These are phyloP conservation scores for Cutaneotrichosporon sp. DNA, from an alignment of 1,284 basidiomycete genomes.

Conservation along the genomic window DNA sequence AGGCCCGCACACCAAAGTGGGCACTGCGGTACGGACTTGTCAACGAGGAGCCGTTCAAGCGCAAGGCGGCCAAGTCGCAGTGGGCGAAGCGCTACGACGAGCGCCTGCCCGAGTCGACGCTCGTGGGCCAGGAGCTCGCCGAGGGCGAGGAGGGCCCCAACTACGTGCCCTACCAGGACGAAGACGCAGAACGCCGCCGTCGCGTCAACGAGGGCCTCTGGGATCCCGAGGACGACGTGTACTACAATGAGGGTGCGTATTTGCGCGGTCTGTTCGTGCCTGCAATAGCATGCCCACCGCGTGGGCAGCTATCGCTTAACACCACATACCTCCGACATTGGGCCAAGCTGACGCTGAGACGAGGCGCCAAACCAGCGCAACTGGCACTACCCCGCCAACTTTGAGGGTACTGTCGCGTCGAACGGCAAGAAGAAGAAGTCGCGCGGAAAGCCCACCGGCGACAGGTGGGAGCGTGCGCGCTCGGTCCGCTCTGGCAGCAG, in stretches of 20 bases:
- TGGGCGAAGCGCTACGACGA: conserved; percentile 85
- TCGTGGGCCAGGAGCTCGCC: conserved; percentile 66
- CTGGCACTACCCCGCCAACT: conserved; percentile 51
- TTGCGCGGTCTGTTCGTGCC: no score
- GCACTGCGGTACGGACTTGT: conserved; percentile 75
- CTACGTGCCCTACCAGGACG: conserved; percentile 38
- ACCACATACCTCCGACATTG: no score
- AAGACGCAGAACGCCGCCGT: conserved; percentile 23
- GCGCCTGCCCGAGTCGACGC: conserved; percentile 65
- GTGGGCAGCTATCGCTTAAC: no score
- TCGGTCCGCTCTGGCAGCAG: conserved; percentile 16
- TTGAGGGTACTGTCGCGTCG: conserved; percentile 43
- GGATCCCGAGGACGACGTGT: conserved; percentile 44
- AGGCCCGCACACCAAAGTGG: conserved; percentile 89
- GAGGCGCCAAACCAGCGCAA: conserved; percentile 47
- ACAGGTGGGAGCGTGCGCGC: conserved; percentile 38
- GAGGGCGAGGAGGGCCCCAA: conserved; percentile 62
- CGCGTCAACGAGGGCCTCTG: conserved; percentile 37
- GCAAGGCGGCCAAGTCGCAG: conserved; percentile 70
- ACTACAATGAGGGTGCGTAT: conserved; percentile 35
- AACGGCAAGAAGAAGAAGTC: conserved; percentile 22
- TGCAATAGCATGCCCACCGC: no score
- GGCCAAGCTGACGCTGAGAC: conserved; percentile 25
- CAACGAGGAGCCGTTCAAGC: conserved; percentile 66
- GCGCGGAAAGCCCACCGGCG: conserved; percentile 16